Conservation (phyloP, 148 eudicot genomes). For the Vaccinium macrocarpon region DNA sequence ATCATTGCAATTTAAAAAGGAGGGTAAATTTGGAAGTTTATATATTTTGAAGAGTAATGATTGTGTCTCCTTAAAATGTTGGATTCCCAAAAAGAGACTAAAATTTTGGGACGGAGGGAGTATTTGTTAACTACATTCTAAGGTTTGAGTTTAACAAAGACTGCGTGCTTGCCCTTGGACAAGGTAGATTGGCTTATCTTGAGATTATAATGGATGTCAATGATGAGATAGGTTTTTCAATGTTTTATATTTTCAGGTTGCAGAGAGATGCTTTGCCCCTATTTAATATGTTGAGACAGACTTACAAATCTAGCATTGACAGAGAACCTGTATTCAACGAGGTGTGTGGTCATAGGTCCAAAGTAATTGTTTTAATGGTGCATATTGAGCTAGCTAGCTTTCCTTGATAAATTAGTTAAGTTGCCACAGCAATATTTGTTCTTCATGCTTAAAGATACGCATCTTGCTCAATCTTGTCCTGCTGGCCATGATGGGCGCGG, state of each 20-base stretch:
- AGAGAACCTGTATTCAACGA: slow-evolving; percentile 71
- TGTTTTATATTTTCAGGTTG: slow-evolving; percentile 47
- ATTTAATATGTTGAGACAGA: slow-evolving; percentile 76
- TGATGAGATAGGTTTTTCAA: not conserved
- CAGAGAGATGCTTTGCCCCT: slow-evolving; percentile 95
- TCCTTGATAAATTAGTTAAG: not conserved
- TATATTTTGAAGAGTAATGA: too few species aligned
- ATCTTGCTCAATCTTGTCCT: too few species aligned
- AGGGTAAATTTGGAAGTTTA: too few species aligned
- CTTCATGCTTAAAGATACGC: too few species aligned
- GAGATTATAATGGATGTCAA: not conserved
- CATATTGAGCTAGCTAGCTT: not conserved
- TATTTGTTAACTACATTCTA: not conserved
- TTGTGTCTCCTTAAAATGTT: too few species aligned
- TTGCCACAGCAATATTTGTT: not conserved
- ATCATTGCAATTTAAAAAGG: too few species aligned
- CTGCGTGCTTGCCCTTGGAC: not conserved
- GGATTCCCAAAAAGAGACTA: too few species aligned
- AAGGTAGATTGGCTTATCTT: slow-evolving; percentile 2
- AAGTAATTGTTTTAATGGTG: slow-evolving; percentile 3
- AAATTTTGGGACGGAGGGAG: too few species aligned
- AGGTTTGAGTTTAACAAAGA: not conserved
- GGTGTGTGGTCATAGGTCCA: slow-evolving; percentile 34
- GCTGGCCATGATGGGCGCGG: not conserved
- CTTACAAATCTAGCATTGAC: slow-evolving; percentile 60